Percentiles rank a stretch among this genome's conserved stretches.
phyloP scores from a whole-genome alignment of 2,329 filamentous ascomycete species.

The Sphaceloma murrayae region DNA sequence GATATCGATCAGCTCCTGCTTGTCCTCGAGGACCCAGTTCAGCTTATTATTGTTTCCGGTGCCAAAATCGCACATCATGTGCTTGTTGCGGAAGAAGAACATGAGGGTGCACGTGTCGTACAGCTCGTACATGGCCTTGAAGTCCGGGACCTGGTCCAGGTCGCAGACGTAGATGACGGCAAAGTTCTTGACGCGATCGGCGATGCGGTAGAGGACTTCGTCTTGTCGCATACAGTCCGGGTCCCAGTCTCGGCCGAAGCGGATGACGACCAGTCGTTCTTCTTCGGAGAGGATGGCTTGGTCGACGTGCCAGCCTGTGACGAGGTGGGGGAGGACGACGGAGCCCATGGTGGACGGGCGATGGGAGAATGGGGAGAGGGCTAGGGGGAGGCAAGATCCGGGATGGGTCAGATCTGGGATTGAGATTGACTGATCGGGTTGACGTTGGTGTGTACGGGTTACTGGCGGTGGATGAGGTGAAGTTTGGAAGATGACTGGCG shows the following conservation, averaged over 20 bases:
- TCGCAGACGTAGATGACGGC: constrained; percentile 90
- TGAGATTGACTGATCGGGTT: no score
- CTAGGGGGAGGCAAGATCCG: neutral
- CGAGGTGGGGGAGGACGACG: constrained; percentile 82
- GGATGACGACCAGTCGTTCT: constrained; percentile 84
- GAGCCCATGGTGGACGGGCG: constrained; percentile 54
- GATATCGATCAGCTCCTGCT: constrained; percentile 97
- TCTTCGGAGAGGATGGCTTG: constrained; percentile 88
- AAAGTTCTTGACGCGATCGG: constrained; percentile 88
- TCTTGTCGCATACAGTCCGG: constrained; percentile 76
- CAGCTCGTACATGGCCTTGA: constrained; percentile 83
- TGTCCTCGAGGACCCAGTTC: constrained; percentile 93
- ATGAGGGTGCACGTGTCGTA: constrained; percentile 89
- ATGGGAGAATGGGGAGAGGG: neutral
- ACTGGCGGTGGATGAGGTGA: neutral
- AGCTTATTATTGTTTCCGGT: constrained; percentile 99
- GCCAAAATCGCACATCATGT: constrained; percentile 97
- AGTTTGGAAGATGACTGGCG: neutral
- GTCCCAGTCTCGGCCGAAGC: constrained; percentile 82
- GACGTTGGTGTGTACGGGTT: neutral
- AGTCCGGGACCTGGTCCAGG: constrained; percentile 80
- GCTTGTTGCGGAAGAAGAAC: constrained; percentile 97
- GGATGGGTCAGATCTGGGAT: neutral
- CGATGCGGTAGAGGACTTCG: constrained; percentile 89
- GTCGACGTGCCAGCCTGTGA: constrained; percentile 95